These are phyloP conservation scores for Aspergillus olivimuriae DNA, from an alignment of 495 filamentous ascomycete species.

Conservation along the genomic window DNA sequence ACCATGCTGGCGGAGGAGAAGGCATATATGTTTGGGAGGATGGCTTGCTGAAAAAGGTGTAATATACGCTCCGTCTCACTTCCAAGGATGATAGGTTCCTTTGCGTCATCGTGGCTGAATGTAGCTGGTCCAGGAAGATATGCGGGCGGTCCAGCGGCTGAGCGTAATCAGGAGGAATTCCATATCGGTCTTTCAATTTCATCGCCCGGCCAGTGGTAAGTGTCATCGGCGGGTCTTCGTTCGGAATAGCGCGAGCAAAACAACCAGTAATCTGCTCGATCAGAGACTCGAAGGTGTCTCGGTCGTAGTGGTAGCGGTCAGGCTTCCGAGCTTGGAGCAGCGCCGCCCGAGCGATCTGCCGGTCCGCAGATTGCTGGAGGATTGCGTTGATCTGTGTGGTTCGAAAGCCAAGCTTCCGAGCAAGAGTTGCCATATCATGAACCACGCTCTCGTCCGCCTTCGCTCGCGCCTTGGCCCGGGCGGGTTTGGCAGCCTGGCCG, in stretches of 20 bases:
- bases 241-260: constrained; percentile 13
- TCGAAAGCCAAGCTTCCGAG: constrained; percentile 24
- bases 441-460: constrained; percentile 19
- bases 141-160: constrained; percentile 15
- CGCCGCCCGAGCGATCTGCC: constrained; percentile 22
- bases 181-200: constrained; percentile 12
- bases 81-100: too few species aligned
- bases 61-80: constrained; percentile 28
- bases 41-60: constrained; percentile 26
- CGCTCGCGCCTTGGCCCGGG: constrained; percentile 10
- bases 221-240: constrained; percentile 4
- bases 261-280: constrained; percentile 16
- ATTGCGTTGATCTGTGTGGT: constrained; percentile 21
- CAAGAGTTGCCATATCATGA: constrained; percentile 23
- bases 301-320: constrained; percentile 22
- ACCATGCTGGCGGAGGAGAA: too few species aligned
- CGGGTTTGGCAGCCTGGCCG: too few species aligned
- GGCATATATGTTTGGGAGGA: too few species aligned
- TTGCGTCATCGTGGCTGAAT: constrained; percentile 7
- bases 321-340: constrained; percentile 26
- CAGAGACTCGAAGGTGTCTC: constrained; percentile 15
- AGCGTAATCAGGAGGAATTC: constrained; percentile 12
- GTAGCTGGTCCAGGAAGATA: constrained; percentile 25
- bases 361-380: constrained; percentile 23
- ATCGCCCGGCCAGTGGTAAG: constrained; percentile 9